These are phyloP conservation scores for Cyberlindnera mycetangii DNA, from an alignment of 805 yeast species.

Conservation along the genomic window DNA sequence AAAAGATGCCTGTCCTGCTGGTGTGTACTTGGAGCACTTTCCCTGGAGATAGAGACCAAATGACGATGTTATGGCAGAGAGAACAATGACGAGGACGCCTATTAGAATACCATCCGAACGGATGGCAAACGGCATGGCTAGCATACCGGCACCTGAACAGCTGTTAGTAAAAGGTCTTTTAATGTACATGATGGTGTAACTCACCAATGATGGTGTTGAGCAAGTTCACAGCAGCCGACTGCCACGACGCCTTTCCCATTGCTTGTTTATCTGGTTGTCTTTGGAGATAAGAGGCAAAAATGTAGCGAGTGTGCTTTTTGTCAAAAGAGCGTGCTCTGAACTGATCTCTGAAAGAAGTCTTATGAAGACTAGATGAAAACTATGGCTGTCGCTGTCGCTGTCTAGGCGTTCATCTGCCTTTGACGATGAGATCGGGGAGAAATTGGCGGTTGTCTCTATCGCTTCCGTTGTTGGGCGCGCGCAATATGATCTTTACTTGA, in stretches of 20 bases:
- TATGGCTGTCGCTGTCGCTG: no score
- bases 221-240: slow-evolving; percentile 50
- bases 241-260: slow-evolving; percentile 35
- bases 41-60: slow-evolving; percentile 67
- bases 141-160: slow-evolving; percentile 54
- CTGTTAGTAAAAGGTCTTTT: slow-evolving; percentile 1
- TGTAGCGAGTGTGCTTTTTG: neutral
- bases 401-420: no score
- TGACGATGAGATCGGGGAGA: no score
- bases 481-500: no score
- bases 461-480: no score
- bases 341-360: no score
- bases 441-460: no score
- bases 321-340: no score
- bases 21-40: slow-evolving; percentile 49
- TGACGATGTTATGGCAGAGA: slow-evolving; percentile 68
- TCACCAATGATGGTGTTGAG: slow-evolving; percentile 51
- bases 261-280: neutral
- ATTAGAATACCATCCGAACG: slow-evolving; percentile 61
- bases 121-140: slow-evolving; percentile 71
- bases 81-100: slow-evolving; percentile 52
- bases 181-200: slow-evolving; percentile 1
- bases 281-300: neutral
- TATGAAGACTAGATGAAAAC: no score
- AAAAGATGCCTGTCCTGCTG: slow-evolving; percentile 59